A percentile compares a stretch with the other conserved stretches of the same genome.
These are phyloP conservation scores for Podospora pseudocomata DNA, from an alignment of 495 filamentous ascomycete species.

Conservation along the genomic window DNA sequence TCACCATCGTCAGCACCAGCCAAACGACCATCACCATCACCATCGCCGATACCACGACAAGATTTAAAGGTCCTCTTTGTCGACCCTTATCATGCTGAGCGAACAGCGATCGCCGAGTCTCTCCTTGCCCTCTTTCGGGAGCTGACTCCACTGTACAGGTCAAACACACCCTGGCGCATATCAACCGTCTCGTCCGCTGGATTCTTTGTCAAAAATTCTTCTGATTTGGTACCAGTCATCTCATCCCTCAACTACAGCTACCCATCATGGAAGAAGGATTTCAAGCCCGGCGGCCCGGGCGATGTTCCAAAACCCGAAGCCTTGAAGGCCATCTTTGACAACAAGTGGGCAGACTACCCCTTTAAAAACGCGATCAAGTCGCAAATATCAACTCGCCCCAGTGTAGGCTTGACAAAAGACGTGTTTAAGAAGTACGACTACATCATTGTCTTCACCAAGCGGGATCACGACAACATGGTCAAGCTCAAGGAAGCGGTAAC, in stretches of 20 bases:
- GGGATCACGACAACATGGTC: slow-evolving; percentile 28
- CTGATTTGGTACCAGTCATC: slow-evolving; percentile 19
- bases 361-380: slow-evolving; percentile 20
- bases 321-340: slow-evolving; percentile 24
- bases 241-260: slow-evolving; percentile 22
- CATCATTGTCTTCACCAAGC: slow-evolving; percentile 25
- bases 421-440: slow-evolving; percentile 24
- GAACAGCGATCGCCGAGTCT: slow-evolving; percentile 25
- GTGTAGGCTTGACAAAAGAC: slow-evolving; percentile 16
- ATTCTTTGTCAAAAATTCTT: slow-evolving; percentile 23
- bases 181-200: slow-evolving; percentile 21
- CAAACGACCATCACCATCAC: slow-evolving; percentile 7
- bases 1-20: neutral
- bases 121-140: slow-evolving; percentile 20
- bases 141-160: slow-evolving; percentile 6
- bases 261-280: slow-evolving; percentile 11
- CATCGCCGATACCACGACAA: slow-evolving; percentile 1
- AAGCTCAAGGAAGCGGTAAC: slow-evolving; percentile 22
- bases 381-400: neutral
- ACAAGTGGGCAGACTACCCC: slow-evolving; percentile 21
- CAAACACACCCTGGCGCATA: slow-evolving; percentile 21
- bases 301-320: neutral
- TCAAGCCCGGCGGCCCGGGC: slow-evolving; percentile 13
- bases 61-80: slow-evolving; percentile 28
- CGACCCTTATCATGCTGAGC: slow-evolving; percentile 24